Conservation (phyloP, 208 protist genomes). For the Leishmania martiniquensis region DNA sequence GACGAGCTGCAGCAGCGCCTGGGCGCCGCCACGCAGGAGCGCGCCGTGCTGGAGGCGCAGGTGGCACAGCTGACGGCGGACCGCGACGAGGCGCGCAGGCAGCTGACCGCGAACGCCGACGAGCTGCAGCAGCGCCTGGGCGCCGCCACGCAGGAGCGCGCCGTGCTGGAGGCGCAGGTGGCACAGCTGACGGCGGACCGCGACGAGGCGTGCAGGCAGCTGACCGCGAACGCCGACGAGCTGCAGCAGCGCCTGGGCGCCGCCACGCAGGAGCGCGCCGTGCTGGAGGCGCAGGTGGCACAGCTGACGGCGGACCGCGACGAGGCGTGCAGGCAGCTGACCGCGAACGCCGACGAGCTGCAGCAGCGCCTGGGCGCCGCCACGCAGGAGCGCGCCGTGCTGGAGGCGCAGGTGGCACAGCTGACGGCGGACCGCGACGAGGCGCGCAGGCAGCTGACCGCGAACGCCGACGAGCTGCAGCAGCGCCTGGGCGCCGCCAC, state of each 20-base stretch:
- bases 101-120: background rate
- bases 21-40: too few species aligned
- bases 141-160: background rate
- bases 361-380: constrained; percentile 23
- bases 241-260: too few species aligned
- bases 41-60: too few species aligned
- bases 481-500: too few species aligned
- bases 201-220: too few species aligned
- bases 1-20: background rate
- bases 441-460: too few species aligned
- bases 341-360: constrained; percentile 28
- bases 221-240: too few species aligned
- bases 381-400: constrained; percentile 8
- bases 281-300: constrained; percentile 12
- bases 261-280: too few species aligned
- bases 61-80: background rate
- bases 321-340: constrained; percentile 18
- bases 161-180: background rate
- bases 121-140: too few species aligned
- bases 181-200: background rate
- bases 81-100: background rate
- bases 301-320: constrained; percentile 26
- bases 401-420: background rate
- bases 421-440: too few species aligned
- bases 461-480: too few species aligned